Evolutionary conservation across 2,329 filamentous ascomycete genomes (phyloP), one percentile per base, ranked within the genome.

Genomic region (Ambrosiella cleistominuta): DNA sequence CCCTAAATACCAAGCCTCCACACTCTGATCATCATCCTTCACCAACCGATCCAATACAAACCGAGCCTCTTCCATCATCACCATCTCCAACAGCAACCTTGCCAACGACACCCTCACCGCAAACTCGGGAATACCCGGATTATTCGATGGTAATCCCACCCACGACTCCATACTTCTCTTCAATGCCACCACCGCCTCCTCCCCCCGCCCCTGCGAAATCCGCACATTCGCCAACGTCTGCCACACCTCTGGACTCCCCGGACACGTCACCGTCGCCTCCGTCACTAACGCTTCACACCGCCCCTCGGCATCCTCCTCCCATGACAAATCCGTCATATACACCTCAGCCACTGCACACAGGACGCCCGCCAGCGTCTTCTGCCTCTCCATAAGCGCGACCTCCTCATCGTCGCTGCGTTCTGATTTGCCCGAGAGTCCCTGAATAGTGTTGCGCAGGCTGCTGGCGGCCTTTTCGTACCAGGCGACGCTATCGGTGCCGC

Each of bases 321-420:
- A 93, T 65, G 86, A 93, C 65, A 97, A 73, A 72, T 98, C 93
- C 9, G 93, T 98, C 93, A 98, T 98, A 75, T 96, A 98, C 54
- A 98, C 88, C 72, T 98, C 93, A 6, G 88, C 83, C 61, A 97
- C 88, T 36, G 87, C 88, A 70, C 94, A 98, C 40, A 98, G 77
- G n/a, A 90, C 88, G 64, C 88, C 88, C 1, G 89, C 88, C 40
- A 97, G 76, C 70, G 93, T 93, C 63, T 77, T 75, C 68, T 85
- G 85, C 74, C 88, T 87, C 69, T 79, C 86, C 36, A 83, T 78
- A 45, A 82, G 65, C 27, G 72, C 63, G 17, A 65, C 65, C 66
- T 74, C 68, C 64, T 72, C 66, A 63, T 72, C 68, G 38, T 65
- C 60, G 12, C 66, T 72, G 59, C 63, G 67, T 15, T 66, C 62